phyloP scores from a whole-genome alignment of 1,284 basidiomycete species.

The Trametes hirsuta region DNA sequence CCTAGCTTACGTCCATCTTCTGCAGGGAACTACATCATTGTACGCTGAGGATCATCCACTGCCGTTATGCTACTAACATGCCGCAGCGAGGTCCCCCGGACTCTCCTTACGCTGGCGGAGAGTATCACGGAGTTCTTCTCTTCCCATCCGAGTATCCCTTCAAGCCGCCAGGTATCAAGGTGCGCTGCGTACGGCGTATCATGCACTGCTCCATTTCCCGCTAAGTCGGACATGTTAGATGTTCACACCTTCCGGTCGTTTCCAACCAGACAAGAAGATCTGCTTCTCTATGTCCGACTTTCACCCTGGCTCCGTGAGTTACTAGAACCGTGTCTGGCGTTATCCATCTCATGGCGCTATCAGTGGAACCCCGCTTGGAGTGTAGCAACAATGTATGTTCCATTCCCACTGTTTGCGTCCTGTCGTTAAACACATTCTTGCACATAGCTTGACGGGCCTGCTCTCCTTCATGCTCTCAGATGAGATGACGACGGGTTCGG shows the following conservation, averaged over 20 bases:
- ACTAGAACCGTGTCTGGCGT: not conserved
- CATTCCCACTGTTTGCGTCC: not conserved
- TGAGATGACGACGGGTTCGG: conserved; percentile 94
- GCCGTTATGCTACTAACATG: conserved; percentile 13
- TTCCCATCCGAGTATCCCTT: conserved; percentile 95
- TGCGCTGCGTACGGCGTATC: conserved; percentile 31
- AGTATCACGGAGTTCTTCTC: conserved; percentile 88
- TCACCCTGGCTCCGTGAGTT: conserved; percentile 85
- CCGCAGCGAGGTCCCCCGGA: conserved; percentile 88
- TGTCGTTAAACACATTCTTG: not conserved
- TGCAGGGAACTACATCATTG: conserved; percentile 91
- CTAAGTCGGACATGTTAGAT: conserved; percentile 53
- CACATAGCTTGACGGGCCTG: conserved; percentile 84
- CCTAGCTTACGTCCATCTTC: conserved; percentile 9
- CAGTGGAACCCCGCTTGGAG: conserved; percentile 95
- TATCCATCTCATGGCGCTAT: conserved; percentile 7
- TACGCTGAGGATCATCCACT: conserved; percentile 39
- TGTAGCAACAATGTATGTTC: conserved; percentile 84
- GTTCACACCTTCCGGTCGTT: conserved; percentile 93
- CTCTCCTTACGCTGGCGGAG: conserved; percentile 89
- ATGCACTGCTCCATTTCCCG: not conserved
- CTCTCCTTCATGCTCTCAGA: conserved; percentile 96
- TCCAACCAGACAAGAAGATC: conserved; percentile 93
- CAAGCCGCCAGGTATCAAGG: conserved; percentile 96
- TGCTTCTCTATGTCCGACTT: conserved; percentile 97